Base-by-base conservation (phyloP, 768 basidiomycete genomes). In the Cytidiella melzeri region DNA sequence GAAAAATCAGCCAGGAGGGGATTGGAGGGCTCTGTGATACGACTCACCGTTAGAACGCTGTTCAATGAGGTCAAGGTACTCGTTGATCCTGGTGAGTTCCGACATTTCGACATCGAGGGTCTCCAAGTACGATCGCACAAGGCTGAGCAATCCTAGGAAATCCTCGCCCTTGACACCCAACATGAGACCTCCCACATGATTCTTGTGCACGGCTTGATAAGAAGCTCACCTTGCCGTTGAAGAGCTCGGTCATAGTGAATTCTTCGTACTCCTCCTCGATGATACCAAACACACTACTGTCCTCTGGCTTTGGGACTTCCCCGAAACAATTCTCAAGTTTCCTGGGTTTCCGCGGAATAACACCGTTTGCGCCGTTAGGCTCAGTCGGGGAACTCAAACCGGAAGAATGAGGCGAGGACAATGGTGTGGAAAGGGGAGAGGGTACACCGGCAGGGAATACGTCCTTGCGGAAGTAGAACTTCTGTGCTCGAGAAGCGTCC, bases 241-340 rank as follows among this genome's bases (percentile, higher is more conserved):
- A 85, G 44, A 98, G 89, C 68, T 97, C 92, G 52, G 90, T 72
- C 65, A 97, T 77, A 0, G 87, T 80, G 85, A 95, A 93, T 63
- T 95, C 91, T 58, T 84, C 90, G 54, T 91, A 94, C 65, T 97
- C 93, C 5, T 90, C 81, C 30, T 84, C 79, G 5, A 92, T 71
- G 0, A 79, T 73, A 9, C 67, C 67, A 34, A 64, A 56, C 19
- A 57, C 48, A 13, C 61, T 53, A 9, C 75, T 81, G 36, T 74
- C 65, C 39, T 76, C 73, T 1, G 74, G 77, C 2, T 68, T 63
- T n/a, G 83, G 83, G 1, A 73, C 66, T 13, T 75, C 71, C 3
- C 80, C 79, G 61, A 84, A 91, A 63, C 86, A 88, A 57, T 89
- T 91, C 28, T 75, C 71, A 62, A 90, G 59, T 55, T 76, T 80